Evolutionary conservation across 2,329 filamentous ascomycete genomes (phyloP).

Genomic region (Harringtonia aguacate): DNA sequence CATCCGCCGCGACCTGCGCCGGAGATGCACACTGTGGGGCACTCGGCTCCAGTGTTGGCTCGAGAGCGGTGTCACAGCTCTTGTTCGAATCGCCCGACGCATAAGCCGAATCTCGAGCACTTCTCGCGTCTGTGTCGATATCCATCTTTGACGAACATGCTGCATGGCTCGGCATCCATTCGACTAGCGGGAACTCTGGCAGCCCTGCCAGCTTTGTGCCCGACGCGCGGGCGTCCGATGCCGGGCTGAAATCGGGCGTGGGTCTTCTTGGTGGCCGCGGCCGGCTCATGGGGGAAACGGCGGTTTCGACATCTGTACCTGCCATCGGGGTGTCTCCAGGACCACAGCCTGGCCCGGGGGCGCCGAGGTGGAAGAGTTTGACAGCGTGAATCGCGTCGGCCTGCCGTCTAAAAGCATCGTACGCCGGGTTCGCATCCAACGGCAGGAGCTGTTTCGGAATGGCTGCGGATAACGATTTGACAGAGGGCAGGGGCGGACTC

Average conservation of each 20-base stretch:
- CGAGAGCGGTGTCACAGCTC: slow-evolving; percentile 26
- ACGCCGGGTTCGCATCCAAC: slow-evolving; percentile 69
- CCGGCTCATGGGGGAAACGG: slow-evolving; percentile 17
- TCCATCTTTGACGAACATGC: slow-evolving; percentile 24
- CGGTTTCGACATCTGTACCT: not conserved
- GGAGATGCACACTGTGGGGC: too few species aligned
- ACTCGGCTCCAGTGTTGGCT: too few species aligned
- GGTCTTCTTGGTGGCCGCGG: slow-evolving; percentile 36
- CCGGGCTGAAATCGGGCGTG: slow-evolving; percentile 34
- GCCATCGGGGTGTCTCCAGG: not conserved
- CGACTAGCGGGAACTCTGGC: too few species aligned
- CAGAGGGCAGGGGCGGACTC: slow-evolving; percentile 60
- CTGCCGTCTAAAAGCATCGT: slow-evolving; percentile 66
- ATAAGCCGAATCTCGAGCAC: slow-evolving; percentile 41
- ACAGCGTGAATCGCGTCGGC: slow-evolving; percentile 51
- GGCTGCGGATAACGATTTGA: slow-evolving; percentile 57
- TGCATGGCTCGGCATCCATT: too few species aligned
- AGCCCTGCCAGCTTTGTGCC: not conserved
- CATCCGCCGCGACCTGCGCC: too few species aligned
- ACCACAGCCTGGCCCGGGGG: slow-evolving; percentile 22
- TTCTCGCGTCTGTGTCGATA: slow-evolving; percentile 32
- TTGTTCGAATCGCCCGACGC: slow-evolving; percentile 43
- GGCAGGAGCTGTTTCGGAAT: slow-evolving; percentile 56
- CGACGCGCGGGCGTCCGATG: slow-evolving; percentile 20
- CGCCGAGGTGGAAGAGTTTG: slow-evolving; percentile 35